These are phyloP conservation scores for Saccharomycopsis schoenii DNA, from an alignment of 805 yeast species.

Conservation along the genomic window DNA sequence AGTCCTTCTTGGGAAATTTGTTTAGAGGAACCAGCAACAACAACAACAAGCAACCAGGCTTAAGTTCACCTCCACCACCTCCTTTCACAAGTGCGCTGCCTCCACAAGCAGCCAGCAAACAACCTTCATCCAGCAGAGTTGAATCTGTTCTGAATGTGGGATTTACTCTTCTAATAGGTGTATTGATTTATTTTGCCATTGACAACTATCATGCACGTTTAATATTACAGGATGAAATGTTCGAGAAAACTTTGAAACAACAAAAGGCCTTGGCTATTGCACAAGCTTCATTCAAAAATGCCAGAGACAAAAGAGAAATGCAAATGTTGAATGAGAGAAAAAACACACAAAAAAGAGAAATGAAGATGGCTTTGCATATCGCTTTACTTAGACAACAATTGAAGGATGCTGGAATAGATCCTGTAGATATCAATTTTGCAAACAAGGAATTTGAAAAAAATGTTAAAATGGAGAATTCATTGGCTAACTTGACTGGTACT, in stretches of 20 bases:
- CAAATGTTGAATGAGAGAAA: conserved; percentile 44
- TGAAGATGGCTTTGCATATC: conserved; percentile 57
- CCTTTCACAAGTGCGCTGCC: neutral
- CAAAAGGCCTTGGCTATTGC: conserved; percentile 27
- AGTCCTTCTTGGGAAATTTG: neutral
- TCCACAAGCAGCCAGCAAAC: neutral
- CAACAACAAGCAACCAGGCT: neutral
- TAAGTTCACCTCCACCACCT: too few relatives aligned
- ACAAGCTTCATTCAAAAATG: conserved; percentile 40
- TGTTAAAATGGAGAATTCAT: conserved; percentile 48
- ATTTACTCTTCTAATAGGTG: conserved; percentile 31
- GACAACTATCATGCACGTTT: conserved; percentile 39
- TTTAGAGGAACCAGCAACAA: neutral
- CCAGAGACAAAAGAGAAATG: conserved; percentile 41
- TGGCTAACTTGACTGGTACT: conserved; percentile 45
- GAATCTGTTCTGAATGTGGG: neutral
- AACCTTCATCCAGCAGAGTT: neutral
- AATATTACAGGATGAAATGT: conserved; percentile 26
- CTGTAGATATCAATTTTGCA: conserved; percentile 45
- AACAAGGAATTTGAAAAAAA: conserved; percentile 44
- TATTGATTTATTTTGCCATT: conserved; percentile 39
- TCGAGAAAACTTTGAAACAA: conserved; percentile 26
- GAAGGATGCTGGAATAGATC: conserved; percentile 45
- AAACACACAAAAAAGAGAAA: conserved; percentile 37
- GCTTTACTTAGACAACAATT: conserved; percentile 57